These are phyloP conservation scores for Fusarium ramigenum DNA, from an alignment of 2,329 filamentous ascomycete species.

Conservation along the genomic window DNA sequence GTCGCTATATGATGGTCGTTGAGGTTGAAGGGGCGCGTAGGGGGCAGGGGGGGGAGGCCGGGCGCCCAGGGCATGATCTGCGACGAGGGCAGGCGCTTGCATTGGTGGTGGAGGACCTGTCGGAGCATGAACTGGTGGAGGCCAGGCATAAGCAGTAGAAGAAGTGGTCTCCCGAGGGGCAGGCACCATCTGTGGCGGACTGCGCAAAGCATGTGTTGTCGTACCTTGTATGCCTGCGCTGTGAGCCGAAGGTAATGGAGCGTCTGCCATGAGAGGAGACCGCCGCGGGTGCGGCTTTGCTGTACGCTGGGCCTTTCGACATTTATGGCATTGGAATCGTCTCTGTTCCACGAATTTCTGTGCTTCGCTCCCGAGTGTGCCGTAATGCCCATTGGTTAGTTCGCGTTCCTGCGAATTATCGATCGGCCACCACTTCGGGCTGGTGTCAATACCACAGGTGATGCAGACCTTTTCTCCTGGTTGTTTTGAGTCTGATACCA, in stretches of 20 bases:
- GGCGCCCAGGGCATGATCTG: constrained; percentile 42
- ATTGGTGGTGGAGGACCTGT: constrained; percentile 33
- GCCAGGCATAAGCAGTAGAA: constrained; percentile 37
- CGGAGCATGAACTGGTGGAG: constrained; percentile 37
- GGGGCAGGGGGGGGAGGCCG: constrained; percentile 43
- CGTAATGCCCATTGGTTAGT: constrained; percentile 62
- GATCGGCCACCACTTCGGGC: constrained; percentile 77
- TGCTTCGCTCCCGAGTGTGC: constrained; percentile 63
- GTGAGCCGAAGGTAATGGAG: constrained; percentile 26
- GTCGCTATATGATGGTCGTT: no score
- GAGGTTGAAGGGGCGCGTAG: constrained; percentile 44
- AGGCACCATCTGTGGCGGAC: constrained; percentile 42
- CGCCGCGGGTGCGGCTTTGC: constrained; percentile 46
- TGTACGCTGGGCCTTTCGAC: constrained; percentile 64
- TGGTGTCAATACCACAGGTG: constrained; percentile 74
- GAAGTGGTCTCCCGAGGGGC: constrained; percentile 42
- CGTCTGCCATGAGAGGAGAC: constrained; percentile 35
- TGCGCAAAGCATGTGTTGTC: constrained; percentile 41
- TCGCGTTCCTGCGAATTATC: constrained; percentile 61
- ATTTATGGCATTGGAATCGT: constrained; percentile 80
- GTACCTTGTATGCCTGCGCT: constrained; percentile 29
- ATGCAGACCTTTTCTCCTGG: constrained; percentile 66
- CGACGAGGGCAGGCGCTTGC: constrained; percentile 36
- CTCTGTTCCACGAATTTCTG: constrained; percentile 68
- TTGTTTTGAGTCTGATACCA: constrained; percentile 45